phyloP scores from a whole-genome alignment of 2,329 filamentous ascomycete genomes.

The Paramyrothecium sp. region DNA sequence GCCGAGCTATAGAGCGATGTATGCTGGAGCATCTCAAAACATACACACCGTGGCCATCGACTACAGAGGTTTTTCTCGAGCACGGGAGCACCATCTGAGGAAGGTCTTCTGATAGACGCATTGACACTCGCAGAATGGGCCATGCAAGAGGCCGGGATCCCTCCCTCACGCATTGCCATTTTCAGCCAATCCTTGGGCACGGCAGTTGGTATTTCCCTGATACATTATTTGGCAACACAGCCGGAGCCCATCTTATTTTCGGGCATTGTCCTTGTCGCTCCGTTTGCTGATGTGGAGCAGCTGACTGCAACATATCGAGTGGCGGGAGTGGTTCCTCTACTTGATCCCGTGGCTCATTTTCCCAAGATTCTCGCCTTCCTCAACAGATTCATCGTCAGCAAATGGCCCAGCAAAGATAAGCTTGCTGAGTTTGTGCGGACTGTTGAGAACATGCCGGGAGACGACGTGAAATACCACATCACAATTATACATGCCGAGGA shows the following conservation, averaged over 20 bases:
- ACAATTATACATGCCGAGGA: slow-evolving; percentile 51
- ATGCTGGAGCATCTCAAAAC: too few relatives aligned
- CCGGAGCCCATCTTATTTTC: slow-evolving; percentile 44
- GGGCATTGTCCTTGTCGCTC: slow-evolving; percentile 54
- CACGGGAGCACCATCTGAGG: too few relatives aligned
- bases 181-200: too few relatives aligned
- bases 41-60: too few relatives aligned
- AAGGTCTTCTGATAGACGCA: too few relatives aligned
- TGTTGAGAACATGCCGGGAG: slow-evolving; percentile 22
- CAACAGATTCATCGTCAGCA: slow-evolving; percentile 44
- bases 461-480: slow-evolving; percentile 35
- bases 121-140: too few relatives aligned
- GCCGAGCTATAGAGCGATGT: too few relatives aligned
- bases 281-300: slow-evolving; percentile 53
- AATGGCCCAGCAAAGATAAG: slow-evolving; percentile 50
- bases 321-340: slow-evolving; percentile 51
- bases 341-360: slow-evolving; percentile 36
- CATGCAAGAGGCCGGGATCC: too few relatives aligned
- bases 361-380: slow-evolving; percentile 39
- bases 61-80: too few relatives aligned
- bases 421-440: slow-evolving; percentile 41
- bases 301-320: slow-evolving; percentile 57
- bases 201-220: slow-evolving; percentile 27
- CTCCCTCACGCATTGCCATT: too few relatives aligned
- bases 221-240: slow-evolving; percentile 24